Evolutionary conservation across 306 rosid species (phyloP), one percentile per base, ranked within the genome.

Genomic region (Ziziphus jujuba): DNA sequence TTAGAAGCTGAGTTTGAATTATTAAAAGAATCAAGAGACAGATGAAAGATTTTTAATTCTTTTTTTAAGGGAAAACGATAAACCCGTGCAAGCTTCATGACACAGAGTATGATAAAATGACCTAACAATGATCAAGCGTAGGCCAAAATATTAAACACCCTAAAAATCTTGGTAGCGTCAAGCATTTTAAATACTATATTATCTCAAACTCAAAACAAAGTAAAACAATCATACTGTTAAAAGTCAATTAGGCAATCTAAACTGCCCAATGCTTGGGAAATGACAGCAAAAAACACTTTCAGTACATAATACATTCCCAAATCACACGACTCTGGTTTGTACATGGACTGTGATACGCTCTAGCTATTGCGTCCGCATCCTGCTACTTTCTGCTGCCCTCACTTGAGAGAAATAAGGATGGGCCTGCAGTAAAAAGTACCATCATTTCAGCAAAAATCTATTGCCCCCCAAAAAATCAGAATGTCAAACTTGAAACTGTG

Each of bases 321-420:
- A 82, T 65, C 59, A 49, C 70, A 73, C 61, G 58, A 70, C 73
- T 79, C 78, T 9, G 61, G 81, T 56, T 78, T 62, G 17, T 50
- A 68, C 9, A 71, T 61, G 65, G 73, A 51, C 56, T 7, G 40
- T 34, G 28, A 51, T 58, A 21, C 11, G n/a, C 2, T 43, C 71
- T 59, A 56, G 66, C 63, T 76, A 84, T 71, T 89, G 80, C 12
- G 91, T 83, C 71, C 97, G 83, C 91, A 87, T 87, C 86, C 95
- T 81, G 86, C 95, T 89, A 66, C 87, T 89, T 87, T 91, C 97
- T 52, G 96, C 97, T 63, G 96, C 97, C 83, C 95, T 89, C 76
- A 87, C 97, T 80, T 87, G 95, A 36, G 97, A 85, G 74, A 91
- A 91, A 75, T 89, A 89, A 5, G 95, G 88, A 82, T 91, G 96